A percentile compares a stretch with the other conserved stretches of the same genome.
Evolutionary conservation across 202 grass and related monocot species (phyloP).

Genomic region (Panicum virgatum): DNA sequence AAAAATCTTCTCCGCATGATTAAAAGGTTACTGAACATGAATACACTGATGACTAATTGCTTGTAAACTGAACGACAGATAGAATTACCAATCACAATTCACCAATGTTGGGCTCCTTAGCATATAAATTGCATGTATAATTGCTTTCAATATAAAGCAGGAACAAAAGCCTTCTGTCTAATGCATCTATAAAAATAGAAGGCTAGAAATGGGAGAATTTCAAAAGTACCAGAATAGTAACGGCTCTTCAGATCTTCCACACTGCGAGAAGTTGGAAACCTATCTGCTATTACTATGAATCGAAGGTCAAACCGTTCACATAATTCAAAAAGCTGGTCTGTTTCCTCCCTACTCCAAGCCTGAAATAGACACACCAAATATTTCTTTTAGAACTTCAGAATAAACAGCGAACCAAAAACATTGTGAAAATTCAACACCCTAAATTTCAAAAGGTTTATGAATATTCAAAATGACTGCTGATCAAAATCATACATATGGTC

Average conservation of each 20-base stretch:
- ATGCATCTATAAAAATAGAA: conserved; percentile 21
- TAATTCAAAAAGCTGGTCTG: conserved; percentile 85
- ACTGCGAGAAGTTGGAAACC: conserved; percentile 70
- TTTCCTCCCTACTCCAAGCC: conserved; percentile 97
- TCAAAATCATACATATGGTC: not conserved
- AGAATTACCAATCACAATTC: not conserved
- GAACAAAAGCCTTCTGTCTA: not conserved
- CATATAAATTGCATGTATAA: conserved; percentile 18
- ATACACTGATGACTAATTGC: not conserved
- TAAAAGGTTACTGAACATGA: not conserved
- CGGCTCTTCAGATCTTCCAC: conserved; percentile 94
- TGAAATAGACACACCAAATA: conserved; percentile 50
- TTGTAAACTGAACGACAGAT: conserved; percentile 25
- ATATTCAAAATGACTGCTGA: not conserved
- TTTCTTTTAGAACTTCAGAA: conserved; percentile 26
- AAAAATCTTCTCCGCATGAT: not conserved
- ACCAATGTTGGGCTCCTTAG: conserved; percentile 3
- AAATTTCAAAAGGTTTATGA: not conserved
- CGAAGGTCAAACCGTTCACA: conserved; percentile 92
- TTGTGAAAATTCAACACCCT: not conserved
- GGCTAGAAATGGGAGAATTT: not conserved
- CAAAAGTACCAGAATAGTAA: conserved; percentile 79
- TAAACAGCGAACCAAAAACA: not conserved
- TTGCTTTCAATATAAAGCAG: not conserved
- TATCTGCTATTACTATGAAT: conserved; percentile 90